A percentile compares a stretch with the other conserved stretches of the same genome.
phyloP scores from a whole-genome alignment of 805 yeast genomes.

The Pichia rugopelliculosa region DNA sequence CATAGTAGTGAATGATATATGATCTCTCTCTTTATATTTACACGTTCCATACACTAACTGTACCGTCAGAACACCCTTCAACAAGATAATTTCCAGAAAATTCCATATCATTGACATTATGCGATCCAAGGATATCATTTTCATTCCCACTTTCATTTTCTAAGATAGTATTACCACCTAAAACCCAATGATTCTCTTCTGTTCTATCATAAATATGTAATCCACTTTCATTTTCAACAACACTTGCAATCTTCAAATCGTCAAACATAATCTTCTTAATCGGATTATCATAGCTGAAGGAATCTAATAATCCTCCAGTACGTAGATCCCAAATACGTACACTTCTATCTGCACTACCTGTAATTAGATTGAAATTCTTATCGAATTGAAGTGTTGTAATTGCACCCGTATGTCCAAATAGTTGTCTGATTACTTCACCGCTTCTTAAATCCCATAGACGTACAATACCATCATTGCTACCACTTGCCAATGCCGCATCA shows the following conservation, averaged over 20 bases:
- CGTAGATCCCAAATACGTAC: conserved; percentile 69
- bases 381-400: conserved; percentile 65
- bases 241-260: conserved; percentile 40
- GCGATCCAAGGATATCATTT: conserved; percentile 21
- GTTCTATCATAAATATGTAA: conserved; percentile 55
- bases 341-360: conserved; percentile 58
- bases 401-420: conserved; percentile 64
- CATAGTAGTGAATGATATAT: not conserved
- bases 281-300: conserved; percentile 53
- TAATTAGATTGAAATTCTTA: conserved; percentile 45
- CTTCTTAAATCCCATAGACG: conserved; percentile 70
- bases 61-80: conserved; percentile 57
- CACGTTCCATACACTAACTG: conserved; percentile 56
- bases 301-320: conserved; percentile 54
- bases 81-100: conserved; percentile 60
- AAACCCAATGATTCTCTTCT: conserved; percentile 43
- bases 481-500: conserved; percentile 74
- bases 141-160: not conserved
- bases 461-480: conserved; percentile 69
- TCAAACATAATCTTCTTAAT: conserved; percentile 56
- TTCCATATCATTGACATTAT: conserved; percentile 15
- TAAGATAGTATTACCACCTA: conserved; percentile 39
- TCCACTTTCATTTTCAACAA: conserved; percentile 39
- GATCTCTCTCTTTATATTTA: not conserved
- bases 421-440: conserved; percentile 55